Percentiles rank a stretch among this genome's conserved stretches.
These are phyloP conservation scores for Triadica sebifera DNA, from an alignment of 345 rosid species.

Conservation along the genomic window DNA sequence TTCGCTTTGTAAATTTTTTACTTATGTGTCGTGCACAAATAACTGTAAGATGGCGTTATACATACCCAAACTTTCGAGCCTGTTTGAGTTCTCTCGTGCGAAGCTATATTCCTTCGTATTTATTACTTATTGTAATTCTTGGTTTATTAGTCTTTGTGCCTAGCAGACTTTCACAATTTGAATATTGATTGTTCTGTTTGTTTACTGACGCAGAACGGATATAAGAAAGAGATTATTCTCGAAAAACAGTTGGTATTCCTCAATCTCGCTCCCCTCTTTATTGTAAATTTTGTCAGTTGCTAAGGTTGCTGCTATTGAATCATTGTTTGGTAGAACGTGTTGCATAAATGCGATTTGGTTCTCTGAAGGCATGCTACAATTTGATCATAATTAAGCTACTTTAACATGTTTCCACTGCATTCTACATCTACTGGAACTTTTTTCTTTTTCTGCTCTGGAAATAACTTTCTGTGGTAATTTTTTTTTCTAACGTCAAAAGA, in stretches of 20 bases:
- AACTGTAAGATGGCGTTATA: not conserved
- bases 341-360: not conserved
- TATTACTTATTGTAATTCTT: not conserved
- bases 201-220: constrained; percentile 67
- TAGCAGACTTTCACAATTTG: not conserved
- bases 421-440: not conserved
- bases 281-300: not conserved
- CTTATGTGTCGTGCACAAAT: not conserved
- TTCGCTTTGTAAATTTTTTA: too few relatives aligned
- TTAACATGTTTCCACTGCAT: not conserved
- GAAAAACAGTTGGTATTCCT: constrained; percentile 58
- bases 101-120: not conserved
- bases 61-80: not conserved
- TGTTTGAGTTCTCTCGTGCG: not conserved
- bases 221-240: constrained; percentile 71
- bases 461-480: not conserved
- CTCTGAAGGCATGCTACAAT: not conserved
- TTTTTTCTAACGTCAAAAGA: not conserved
- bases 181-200: constrained; percentile 18
- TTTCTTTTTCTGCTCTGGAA: not conserved
- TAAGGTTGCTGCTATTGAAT: not conserved
- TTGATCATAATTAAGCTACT: not conserved
- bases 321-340: not conserved
- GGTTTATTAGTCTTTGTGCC: not conserved
- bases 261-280: not conserved